Evolutionary conservation across 768 basidiomycete species (phyloP), one percentile per base, ranked within the genome.

Genomic region (Boletus vinaceobasis): DNA sequence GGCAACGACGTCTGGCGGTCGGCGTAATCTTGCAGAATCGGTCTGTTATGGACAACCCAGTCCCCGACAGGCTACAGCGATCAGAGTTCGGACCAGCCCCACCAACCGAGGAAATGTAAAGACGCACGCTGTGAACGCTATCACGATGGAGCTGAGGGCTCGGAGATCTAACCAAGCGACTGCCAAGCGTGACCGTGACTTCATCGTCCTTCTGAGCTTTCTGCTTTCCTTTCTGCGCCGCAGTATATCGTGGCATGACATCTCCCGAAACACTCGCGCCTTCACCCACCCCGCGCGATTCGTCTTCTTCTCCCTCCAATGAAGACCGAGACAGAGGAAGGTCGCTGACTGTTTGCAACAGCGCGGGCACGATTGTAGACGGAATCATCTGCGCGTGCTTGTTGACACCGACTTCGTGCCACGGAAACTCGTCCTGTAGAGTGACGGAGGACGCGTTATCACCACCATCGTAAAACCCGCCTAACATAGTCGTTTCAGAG

Each of bases 1-100:
- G 68, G 65, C 43, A 66, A 52, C 11, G 57, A 56, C 9, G 37
- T 48, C 55, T 71, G 68, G 21, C 70, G 64, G 9, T 70, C 43
- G 0, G 70, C 68, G 29, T 65, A 71, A 27, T 68, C 60, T 48
- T 60, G 63, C 23, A 70, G 35, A 21, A 68, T 50, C 0, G 60
- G 64, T 48, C 39, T 60, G 21, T 50, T 70, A 31, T 70, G 64
- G 11, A 29, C 13, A 0, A 62, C 60, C 68, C 68, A 70, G 6
- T 67, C 59, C 2, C 48, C 55, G 0, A 45, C 50, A 9, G 59
- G 35, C 68, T 71, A 29, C 7, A 51, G 13, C 7, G 33, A 43
- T 7, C 6, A 4, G 7, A 10, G 26, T 47, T 48, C 13, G 19
- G 42, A 42, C 14, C 2, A 19, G 23, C 15, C 10, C 3, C 13